Conservation (phyloP, 169 alveolate genomes). For the Babesia bovis region DNA sequence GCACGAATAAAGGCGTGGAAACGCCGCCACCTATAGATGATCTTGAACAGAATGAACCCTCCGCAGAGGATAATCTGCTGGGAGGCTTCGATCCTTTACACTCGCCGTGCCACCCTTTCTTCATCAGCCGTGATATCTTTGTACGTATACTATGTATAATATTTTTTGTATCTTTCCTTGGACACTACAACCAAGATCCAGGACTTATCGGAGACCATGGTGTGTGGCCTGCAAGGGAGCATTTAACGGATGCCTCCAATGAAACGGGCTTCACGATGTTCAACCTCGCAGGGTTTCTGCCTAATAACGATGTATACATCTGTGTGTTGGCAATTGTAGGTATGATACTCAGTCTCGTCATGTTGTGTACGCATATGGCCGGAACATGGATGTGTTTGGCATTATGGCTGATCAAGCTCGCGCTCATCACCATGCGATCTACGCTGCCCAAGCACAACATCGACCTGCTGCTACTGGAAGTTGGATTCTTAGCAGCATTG, state of each 20-base stretch:
- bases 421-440: constrained; percentile 30
- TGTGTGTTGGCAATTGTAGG: constrained; percentile 37
- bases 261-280: constrained; percentile 5
- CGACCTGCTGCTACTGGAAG: constrained; percentile 61
- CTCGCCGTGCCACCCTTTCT: too few species aligned
- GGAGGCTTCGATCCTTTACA: too few species aligned
- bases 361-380: constrained; percentile 42
- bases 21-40: too few species aligned
- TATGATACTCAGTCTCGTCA: constrained; percentile 13
- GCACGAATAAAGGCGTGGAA: too few species aligned
- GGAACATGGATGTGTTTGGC: constrained; percentile 19
- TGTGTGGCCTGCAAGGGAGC: constrained; percentile 42
- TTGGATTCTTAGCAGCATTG: constrained; percentile 53
- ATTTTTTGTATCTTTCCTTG: constrained; percentile 48
- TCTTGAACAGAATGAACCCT: too few species aligned
- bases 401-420: constrained; percentile 36
- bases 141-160: constrained; percentile 26
- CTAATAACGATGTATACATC: constrained; percentile 38
- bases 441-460: constrained; percentile 29
- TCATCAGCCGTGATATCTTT: constrained; percentile 21
- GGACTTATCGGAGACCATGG: constrained; percentile 49
- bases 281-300: constrained; percentile 11
- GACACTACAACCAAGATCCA: constrained; percentile 36
- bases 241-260: neutral
- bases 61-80: too few species aligned